Evolutionary conservation across 1,139 yeast species (phyloP).

Genomic region (Saccharomyces hybrid): DNA sequence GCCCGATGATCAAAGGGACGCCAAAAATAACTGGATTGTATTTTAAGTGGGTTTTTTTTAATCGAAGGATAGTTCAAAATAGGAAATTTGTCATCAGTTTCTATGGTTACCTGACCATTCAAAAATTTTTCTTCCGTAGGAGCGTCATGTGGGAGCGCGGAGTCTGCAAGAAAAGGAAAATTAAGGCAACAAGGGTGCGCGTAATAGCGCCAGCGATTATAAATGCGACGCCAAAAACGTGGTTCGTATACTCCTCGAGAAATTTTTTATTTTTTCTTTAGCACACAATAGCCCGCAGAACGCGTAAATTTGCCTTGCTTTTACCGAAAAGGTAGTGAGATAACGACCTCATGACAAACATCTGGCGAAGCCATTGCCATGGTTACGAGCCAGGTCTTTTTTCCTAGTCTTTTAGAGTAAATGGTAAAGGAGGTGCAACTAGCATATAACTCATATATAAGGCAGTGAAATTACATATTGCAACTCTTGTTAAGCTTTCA

Average conservation of each 20-base stretch:
- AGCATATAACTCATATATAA: too few relatives aligned
- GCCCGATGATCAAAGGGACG: background rate
- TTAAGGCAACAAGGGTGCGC: background rate
- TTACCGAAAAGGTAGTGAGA: background rate
- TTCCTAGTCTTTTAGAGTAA: background rate
- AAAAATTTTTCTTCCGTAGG: background rate
- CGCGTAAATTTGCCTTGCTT: background rate
- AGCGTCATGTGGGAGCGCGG: background rate
- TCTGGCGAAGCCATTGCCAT: background rate
- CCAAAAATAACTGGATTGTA: background rate
- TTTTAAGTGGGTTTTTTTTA: background rate
- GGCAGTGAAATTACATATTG: too few relatives aligned
- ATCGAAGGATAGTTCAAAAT: background rate
- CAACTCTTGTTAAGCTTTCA: too few relatives aligned
- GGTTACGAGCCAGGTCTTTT: background rate
- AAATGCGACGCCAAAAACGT: background rate
- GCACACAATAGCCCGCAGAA: background rate
- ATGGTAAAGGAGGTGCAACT: background rate
- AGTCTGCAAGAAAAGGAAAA: background rate
- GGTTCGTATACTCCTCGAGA: background rate
- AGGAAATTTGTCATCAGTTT: background rate
- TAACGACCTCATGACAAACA: background rate
- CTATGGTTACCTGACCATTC: background rate
- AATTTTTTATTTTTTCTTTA: background rate
- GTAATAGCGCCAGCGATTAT: background rate